A percentile compares a stretch with the other conserved stretches of the same genome.
These are phyloP conservation scores for Linum usitatissimum DNA, from an alignment of 345 rosid species.

Conservation along the genomic window DNA sequence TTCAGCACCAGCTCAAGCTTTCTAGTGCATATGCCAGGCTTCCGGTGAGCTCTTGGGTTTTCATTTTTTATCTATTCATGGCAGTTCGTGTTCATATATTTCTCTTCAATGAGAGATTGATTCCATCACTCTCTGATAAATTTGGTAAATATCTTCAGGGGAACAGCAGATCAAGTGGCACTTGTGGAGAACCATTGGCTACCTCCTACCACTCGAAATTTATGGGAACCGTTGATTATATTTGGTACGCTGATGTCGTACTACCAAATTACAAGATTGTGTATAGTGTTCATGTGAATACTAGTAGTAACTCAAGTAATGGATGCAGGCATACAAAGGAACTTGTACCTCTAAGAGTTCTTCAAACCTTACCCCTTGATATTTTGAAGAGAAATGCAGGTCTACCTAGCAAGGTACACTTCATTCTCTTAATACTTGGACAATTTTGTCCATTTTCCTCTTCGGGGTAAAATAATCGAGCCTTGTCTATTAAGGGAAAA, in stretches of 20 bases:
- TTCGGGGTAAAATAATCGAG: background rate
- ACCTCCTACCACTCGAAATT: conserved; percentile 82
- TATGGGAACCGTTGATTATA: conserved; percentile 90
- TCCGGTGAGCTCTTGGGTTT: conserved; percentile 31
- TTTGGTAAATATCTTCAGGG: conserved; percentile 41
- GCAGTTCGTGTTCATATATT: background rate
- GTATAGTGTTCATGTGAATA: background rate
- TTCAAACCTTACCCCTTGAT: conserved; percentile 70
- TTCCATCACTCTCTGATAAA: background rate
- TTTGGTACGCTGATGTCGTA: conserved; percentile 46
- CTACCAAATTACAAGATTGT: background rate
- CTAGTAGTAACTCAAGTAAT: conserved; percentile 11
- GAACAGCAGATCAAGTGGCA: conserved; percentile 42
- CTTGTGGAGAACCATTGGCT: conserved; percentile 74
- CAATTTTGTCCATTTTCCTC: no score
- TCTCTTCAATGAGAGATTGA: background rate
- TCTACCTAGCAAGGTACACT: conserved; percentile 65
- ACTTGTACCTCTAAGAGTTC: conserved; percentile 74
- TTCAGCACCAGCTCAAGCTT: conserved; percentile 55
- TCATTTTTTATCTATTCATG: conserved; percentile 2
- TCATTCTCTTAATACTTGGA: background rate
- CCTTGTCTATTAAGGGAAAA: background rate
- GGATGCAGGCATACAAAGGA: conserved; percentile 61
- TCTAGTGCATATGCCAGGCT: conserved; percentile 64
- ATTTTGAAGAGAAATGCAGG: conserved; percentile 51